phyloP scores from a whole-genome alignment of 495 filamentous ascomycete genomes.

The Friedmanniomyces simplex region DNA sequence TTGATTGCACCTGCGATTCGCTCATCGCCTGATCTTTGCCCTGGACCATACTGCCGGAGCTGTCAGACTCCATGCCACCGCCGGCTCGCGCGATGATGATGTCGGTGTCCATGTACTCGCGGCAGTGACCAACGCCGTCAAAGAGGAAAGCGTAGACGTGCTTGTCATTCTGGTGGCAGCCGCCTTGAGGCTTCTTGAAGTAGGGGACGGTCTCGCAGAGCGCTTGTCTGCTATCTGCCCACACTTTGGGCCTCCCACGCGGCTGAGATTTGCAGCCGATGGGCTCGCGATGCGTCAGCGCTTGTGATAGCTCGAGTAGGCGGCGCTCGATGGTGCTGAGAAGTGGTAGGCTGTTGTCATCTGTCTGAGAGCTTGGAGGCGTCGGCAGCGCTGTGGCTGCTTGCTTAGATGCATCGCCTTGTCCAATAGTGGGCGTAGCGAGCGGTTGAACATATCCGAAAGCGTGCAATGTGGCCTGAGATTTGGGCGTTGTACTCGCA shows the following conservation, averaged over 20 bases:
- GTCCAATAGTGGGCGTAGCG: too few species aligned
- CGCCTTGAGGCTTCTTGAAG: conserved; percentile 53
- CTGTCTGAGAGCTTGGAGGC: neutral
- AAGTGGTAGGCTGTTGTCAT: neutral
- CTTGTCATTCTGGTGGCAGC: conserved; percentile 40
- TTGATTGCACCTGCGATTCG: conserved; percentile 4
- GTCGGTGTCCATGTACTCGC: conserved; percentile 52
- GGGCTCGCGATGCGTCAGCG: neutral
- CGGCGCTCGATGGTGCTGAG: neutral
- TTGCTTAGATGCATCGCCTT: neutral
- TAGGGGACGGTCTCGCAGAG: conserved; percentile 60
- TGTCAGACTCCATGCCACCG: conserved; percentile 26
- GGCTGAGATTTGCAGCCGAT: conserved; percentile 26
- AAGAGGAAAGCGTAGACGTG: conserved; percentile 50
- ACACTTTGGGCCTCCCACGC: conserved; percentile 41
- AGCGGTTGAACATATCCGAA: too few species aligned
- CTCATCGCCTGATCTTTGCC: conserved; percentile 22
- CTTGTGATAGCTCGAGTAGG: neutral
- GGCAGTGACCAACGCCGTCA: conserved; percentile 42
- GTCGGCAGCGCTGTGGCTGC: neutral
- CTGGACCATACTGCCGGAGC: conserved; percentile 16
- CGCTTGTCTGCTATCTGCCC: conserved; percentile 50
- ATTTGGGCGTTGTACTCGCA: too few species aligned
- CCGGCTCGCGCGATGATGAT: conserved; percentile 47
- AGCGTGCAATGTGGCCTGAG: too few species aligned